These are phyloP conservation scores for Rhipidocladum racemiflorum DNA, from an alignment of 176 grass and related monocot genomes.

Conservation along the genomic window DNA sequence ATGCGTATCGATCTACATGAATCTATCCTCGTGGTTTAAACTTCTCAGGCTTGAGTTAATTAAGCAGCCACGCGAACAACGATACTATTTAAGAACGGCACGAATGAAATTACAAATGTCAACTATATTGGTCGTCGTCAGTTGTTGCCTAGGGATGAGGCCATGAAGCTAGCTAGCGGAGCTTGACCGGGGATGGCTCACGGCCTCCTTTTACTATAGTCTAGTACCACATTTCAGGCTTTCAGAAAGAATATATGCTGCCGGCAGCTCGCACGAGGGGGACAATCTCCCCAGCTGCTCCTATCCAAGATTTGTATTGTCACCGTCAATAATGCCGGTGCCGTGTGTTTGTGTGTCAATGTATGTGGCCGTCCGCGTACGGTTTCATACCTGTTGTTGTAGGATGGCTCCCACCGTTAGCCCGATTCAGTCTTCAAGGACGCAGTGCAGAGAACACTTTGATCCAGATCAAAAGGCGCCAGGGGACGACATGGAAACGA, in stretches of 20 bases:
- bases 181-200: not conserved
- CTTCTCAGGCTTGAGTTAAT: not conserved
- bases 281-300: not conserved
- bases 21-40: constrained; percentile 3
- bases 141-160: not conserved
- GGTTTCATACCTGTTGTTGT: constrained; percentile 31
- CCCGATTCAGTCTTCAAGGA: too few relatives aligned
- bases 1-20: not conserved
- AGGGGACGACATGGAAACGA: too few relatives aligned
- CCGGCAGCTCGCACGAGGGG: too few relatives aligned
- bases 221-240: not conserved
- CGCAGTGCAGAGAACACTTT: too few relatives aligned
- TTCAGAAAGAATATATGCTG: not conserved
- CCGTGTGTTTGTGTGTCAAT: not conserved
- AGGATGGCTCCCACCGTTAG: too few relatives aligned
- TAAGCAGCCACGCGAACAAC: constrained; percentile 6
- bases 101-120: not conserved
- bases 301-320: not conserved
- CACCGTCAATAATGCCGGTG: not conserved
- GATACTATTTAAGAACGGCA: not conserved
- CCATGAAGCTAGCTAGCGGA: not conserved
- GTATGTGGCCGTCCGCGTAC: not conserved
- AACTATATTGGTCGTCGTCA: not conserved
- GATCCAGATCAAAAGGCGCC: too few relatives aligned
- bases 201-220: not conserved